phyloP scores from a whole-genome alignment of 108 stramenopile species.

The Chaetoceros tenuissimus region DNA sequence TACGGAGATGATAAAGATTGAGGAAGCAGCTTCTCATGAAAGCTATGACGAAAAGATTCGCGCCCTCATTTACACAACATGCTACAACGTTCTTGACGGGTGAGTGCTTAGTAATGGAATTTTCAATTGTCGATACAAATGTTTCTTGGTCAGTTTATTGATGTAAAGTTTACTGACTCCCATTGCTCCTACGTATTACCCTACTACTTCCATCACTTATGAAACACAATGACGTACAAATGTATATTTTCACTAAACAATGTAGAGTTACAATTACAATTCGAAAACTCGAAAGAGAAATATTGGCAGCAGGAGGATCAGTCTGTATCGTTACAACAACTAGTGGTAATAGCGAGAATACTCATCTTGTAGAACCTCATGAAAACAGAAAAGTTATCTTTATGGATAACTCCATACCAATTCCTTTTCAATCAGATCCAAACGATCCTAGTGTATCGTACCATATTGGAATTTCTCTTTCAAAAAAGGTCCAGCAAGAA shows the following conservation, averaged over 20 bases:
- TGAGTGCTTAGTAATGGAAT: constrained; percentile 21
- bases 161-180: not conserved
- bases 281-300: constrained; percentile 54
- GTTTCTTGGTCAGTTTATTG: not conserved
- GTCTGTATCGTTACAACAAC: constrained; percentile 49
- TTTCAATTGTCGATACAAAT: not conserved
- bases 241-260: not conserved
- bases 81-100: constrained; percentile 63
- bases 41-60: constrained; percentile 3
- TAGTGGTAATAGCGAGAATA: constrained; percentile 37
- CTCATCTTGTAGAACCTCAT: constrained; percentile 38
- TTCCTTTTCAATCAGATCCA: constrained; percentile 39
- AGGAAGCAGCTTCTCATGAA: too few relatives aligned
- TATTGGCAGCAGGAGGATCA: constrained; percentile 36
- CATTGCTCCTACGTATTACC: not conserved
- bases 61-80: constrained; percentile 46
- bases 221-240: not conserved
- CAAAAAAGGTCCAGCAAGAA: constrained; percentile 8
- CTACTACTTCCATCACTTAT: not conserved
- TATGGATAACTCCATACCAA: constrained; percentile 36
- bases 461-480: constrained; percentile 33
- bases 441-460: constrained; percentile 35
- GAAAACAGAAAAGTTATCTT: constrained; percentile 48
- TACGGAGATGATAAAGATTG: too few relatives aligned
- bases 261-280: constrained; percentile 51